Conservation (phyloP, 495 filamentous ascomycete species). For the Apodospora peruviana region DNA sequence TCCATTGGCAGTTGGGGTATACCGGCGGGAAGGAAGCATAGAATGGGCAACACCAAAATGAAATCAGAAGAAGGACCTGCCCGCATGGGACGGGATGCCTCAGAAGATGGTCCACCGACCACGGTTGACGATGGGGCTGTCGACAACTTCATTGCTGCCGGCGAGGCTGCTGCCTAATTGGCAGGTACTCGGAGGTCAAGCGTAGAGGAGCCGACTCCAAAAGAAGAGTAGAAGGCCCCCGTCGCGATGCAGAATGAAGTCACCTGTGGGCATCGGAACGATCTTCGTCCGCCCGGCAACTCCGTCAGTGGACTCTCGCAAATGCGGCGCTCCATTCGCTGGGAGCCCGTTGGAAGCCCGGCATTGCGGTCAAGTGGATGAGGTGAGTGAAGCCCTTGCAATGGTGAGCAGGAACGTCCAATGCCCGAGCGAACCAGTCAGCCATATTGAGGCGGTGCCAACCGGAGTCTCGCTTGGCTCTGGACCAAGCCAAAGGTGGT, state of each 20-base stretch:
- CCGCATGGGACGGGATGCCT: neutral
- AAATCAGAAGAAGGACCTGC: neutral
- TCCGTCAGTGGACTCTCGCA: neutral
- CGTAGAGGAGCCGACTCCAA: neutral
- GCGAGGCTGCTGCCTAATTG: neutral
- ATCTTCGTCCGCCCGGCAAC: neutral
- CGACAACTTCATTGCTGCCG: neutral
- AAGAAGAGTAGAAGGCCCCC: neutral
- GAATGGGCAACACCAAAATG: neutral
- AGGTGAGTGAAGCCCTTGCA: constrained; percentile 1
- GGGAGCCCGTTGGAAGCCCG: neutral
- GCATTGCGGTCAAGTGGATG: neutral
- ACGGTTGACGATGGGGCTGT: neutral
- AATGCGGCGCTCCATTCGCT: neutral
- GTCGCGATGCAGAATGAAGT: neutral
- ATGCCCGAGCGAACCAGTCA: constrained; percentile 1
- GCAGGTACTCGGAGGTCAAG: neutral
- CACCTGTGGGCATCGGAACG: neutral
- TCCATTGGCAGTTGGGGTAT: neutral
- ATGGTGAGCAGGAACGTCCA: neutral
- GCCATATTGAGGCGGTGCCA: constrained; percentile 8
- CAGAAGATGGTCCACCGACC: neutral
- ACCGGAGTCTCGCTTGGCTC: neutral
- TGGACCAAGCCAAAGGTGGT: neutral
- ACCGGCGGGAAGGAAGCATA: too few relatives aligned